Conservation (phyloP, 805 yeast species). For the Tetrapisispora nanseiensis region DNA sequence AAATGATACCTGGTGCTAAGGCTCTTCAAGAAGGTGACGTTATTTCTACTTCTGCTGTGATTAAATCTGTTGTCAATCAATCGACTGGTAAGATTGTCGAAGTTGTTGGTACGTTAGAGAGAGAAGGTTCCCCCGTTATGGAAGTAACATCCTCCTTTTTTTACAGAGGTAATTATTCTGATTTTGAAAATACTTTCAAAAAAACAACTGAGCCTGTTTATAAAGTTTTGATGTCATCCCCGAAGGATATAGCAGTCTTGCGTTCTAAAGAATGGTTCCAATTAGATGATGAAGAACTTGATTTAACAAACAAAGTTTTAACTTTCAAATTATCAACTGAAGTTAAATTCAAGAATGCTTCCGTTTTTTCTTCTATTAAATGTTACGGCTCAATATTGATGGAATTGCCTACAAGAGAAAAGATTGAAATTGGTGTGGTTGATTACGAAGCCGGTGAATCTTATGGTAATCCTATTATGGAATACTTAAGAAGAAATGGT, state of each 20-base stretch:
- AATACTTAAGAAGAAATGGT: slow-evolving; percentile 86
- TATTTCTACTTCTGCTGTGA: slow-evolving; percentile 72
- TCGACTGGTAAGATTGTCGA: slow-evolving; percentile 92
- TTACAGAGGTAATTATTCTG: slow-evolving; percentile 86
- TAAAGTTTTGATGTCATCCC: slow-evolving; percentile 58
- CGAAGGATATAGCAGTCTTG: slow-evolving; percentile 88
- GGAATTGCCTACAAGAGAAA: slow-evolving; percentile 88
- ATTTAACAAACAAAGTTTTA: slow-evolving; percentile 67
- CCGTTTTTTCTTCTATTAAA: slow-evolving; percentile 65
- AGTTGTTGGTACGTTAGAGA: slow-evolving; percentile 79
- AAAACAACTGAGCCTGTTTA: slow-evolving; percentile 80
- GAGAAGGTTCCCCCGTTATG: slow-evolving; percentile 73
- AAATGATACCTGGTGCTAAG: slow-evolving; percentile 83
- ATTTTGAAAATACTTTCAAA: slow-evolving; percentile 87
- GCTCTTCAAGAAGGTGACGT: slow-evolving; percentile 84
- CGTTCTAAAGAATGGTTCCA: slow-evolving; percentile 98
- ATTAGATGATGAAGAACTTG: slow-evolving; percentile 54
- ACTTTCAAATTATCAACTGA: slow-evolving; percentile 85
- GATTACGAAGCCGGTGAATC: slow-evolving; percentile 85
- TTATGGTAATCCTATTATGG: slow-evolving; percentile 95
- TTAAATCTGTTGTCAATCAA: slow-evolving; percentile 82
- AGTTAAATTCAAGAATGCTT: slow-evolving; percentile 67
- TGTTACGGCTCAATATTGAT: slow-evolving; percentile 78
- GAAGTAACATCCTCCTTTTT: slow-evolving; percentile 92
- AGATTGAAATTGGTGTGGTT: slow-evolving; percentile 72